Evolutionary conservation across 805 yeast species (phyloP).

Genomic region (Monosporozyma siamensis): DNA sequence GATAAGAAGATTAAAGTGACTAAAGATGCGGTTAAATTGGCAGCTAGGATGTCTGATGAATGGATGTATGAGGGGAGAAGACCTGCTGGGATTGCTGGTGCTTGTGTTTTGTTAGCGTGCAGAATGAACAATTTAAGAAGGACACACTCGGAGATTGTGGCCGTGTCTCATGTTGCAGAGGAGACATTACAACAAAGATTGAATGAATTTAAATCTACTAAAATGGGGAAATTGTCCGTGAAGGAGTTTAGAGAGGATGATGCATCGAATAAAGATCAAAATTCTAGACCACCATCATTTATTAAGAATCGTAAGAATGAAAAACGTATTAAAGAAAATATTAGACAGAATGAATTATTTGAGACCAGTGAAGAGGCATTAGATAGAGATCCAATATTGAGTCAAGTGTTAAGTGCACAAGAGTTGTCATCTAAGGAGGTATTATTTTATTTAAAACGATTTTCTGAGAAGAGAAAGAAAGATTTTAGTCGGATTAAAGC

Average conservation of each 20-base stretch:
- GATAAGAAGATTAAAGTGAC: conserved; percentile 63
- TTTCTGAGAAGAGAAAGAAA: conserved; percentile 25
- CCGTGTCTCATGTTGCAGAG: conserved; percentile 91
- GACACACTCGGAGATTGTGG: conserved; percentile 87
- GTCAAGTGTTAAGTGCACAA: conserved; percentile 37
- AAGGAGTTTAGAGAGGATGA: conserved; percentile 52
- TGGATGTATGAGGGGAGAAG: conserved; percentile 96
- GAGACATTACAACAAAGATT: conserved; percentile 86
- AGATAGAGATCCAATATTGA: conserved; percentile 35
- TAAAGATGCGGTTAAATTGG: conserved; percentile 77
- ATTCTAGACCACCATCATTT: conserved; percentile 77
- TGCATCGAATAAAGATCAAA: conserved; percentile 1
- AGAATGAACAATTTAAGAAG: conserved; percentile 93
- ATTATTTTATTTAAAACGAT: conserved; percentile 28
- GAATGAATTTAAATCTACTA: conserved; percentile 75
- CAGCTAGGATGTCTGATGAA: conserved; percentile 84
- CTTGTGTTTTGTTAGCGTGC: conserved; percentile 85
- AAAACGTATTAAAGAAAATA: conserved; percentile 30
- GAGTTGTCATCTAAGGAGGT: conserved; percentile 39
- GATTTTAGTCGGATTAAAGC: conserved; percentile 21
- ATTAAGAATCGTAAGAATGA: conserved; percentile 50
- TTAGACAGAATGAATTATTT: conserved; percentile 20
- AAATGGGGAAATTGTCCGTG: conserved; percentile 65
- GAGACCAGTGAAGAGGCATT: conserved; percentile 34
- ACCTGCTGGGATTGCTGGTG: conserved; percentile 98